Base-by-base conservation (phyloP, 1,139 yeast genomes). In the Hyphopichia wangnamkhiaoensis region DNA sequence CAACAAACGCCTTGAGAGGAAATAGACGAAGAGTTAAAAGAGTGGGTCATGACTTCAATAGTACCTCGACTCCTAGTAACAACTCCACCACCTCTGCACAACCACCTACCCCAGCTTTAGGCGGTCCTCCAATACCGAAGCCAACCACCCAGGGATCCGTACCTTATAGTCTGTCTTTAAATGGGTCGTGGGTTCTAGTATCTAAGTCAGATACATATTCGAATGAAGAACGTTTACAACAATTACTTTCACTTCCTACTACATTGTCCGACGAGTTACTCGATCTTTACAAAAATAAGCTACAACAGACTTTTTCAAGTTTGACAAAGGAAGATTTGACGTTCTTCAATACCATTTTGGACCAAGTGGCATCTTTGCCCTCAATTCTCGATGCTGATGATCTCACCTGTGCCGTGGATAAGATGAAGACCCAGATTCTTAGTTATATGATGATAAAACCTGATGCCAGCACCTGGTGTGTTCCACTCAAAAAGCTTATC, bases 391-490 rank as follows among this genome's bases (percentile, higher is more conserved):
- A 32, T 23, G 15, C 12, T 6, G 45, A 45, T 4, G 31, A 29
- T 6, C 42, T 40, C 17, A 31, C 20, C 5, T 23, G 27, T n/a
- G 20, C 28, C 6, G 61, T 34, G 16, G 38, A 31, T 1, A 39
- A 33, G 5, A 33, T 56, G 53, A 47, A 64, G 58, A 41, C 54
- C 44, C 51, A 58, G 33, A 46, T 70, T 46, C 47, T 75, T 56
- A 62, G 65, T 37, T 79, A 74, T 53, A 76, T 78, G 74, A 61
- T 79, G 60, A 50, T 56, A 4, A 71, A 76, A 45, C 76, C 68
- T 40, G 82, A 82, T 2, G 75, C 75, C 3, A 71, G 81, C 37
- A 45, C 58, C 13, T 81, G 87, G 86, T 74, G 80, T 39, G 61
- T 73, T 16, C 81, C 85, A 3, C 56, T 81, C 34, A 70, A 78